Conservation (phyloP, 352 stramenopile species). For the Peronospora farinosa region DNA sequence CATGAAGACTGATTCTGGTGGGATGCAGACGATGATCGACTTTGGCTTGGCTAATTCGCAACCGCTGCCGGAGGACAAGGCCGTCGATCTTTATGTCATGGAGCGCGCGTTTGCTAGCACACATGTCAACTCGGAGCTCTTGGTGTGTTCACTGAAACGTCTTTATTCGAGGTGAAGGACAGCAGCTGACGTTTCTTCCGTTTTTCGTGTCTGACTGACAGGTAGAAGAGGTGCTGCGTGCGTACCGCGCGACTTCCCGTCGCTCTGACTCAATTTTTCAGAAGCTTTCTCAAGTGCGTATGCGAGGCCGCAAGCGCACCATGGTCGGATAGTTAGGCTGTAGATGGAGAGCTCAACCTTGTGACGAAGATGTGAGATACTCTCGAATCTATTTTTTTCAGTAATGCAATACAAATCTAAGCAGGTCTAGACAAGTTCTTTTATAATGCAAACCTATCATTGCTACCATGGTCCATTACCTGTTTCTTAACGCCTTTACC, state of each 20-base stretch:
- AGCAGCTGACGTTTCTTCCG: slow-evolving; percentile 1
- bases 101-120: slow-evolving; percentile 89
- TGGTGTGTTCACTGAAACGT: slow-evolving; percentile 34
- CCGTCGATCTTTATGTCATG: slow-evolving; percentile 91
- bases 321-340: slow-evolving; percentile 74
- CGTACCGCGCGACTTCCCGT: slow-evolving; percentile 79
- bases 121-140: slow-evolving; percentile 76
- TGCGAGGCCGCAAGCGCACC: slow-evolving; percentile 85
- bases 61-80: slow-evolving; percentile 85
- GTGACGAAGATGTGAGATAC: no score
- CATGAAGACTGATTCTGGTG: slow-evolving; percentile 3
- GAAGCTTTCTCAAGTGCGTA: slow-evolving; percentile 83
- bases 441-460: no score
- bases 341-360: background rate
- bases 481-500: no score
- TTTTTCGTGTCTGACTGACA: slow-evolving; percentile 13
- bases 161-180: slow-evolving; percentile 1
- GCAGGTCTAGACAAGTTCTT: no score
- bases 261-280: slow-evolving; percentile 74
- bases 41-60: slow-evolving; percentile 83
- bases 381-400: no score
- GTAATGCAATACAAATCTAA: no score
- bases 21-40: slow-evolving; percentile 69
- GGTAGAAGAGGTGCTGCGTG: slow-evolving; percentile 78
- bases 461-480: no score